phyloP scores from a whole-genome alignment of 2,329 filamentous ascomycete genomes.

The Zymoseptoria pseudotritici region DNA sequence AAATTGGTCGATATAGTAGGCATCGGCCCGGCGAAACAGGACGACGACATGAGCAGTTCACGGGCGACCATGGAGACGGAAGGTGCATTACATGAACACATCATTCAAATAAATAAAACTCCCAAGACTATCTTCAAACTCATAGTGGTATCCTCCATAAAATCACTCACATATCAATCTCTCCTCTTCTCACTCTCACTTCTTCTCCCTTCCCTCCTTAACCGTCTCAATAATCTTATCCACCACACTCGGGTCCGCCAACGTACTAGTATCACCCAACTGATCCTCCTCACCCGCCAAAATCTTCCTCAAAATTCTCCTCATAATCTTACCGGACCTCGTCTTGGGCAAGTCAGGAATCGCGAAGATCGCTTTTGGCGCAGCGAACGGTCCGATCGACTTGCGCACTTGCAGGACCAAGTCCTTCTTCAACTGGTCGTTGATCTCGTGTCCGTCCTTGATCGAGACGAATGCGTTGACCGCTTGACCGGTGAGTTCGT shows the following conservation, averaged over 20 bases:
- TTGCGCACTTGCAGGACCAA: slow-evolving; percentile 90
- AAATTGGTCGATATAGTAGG: no score
- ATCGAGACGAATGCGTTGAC: slow-evolving; percentile 95
- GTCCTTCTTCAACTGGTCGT: slow-evolving; percentile 82
- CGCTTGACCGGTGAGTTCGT: slow-evolving; percentile 93
- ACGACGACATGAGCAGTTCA: no score
- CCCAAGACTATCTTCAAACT: background rate
- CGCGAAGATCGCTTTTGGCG: slow-evolving; percentile 85
- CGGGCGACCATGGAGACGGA: no score
- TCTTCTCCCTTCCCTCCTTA: slow-evolving; percentile 48
- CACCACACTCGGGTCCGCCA: slow-evolving; percentile 85
- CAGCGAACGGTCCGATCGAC: slow-evolving; percentile 94
- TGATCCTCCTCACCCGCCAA: slow-evolving; percentile 95
- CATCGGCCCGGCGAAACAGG: no score
- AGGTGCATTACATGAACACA: no score
- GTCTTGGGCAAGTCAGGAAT: slow-evolving; percentile 96
- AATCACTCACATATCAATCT: background rate
- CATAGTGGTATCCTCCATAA: background rate
- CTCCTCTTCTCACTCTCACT: background rate
- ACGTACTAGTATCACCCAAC: slow-evolving; percentile 85
- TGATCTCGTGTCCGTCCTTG: slow-evolving; percentile 72
- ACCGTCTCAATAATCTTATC: slow-evolving; percentile 81
- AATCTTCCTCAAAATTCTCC: slow-evolving; percentile 93
- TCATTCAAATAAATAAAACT: no score
- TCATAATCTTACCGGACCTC: slow-evolving; percentile 97